Conservation (phyloP, 2,329 filamentous ascomycete genomes). For the Diplodia scrobiculata region DNA sequence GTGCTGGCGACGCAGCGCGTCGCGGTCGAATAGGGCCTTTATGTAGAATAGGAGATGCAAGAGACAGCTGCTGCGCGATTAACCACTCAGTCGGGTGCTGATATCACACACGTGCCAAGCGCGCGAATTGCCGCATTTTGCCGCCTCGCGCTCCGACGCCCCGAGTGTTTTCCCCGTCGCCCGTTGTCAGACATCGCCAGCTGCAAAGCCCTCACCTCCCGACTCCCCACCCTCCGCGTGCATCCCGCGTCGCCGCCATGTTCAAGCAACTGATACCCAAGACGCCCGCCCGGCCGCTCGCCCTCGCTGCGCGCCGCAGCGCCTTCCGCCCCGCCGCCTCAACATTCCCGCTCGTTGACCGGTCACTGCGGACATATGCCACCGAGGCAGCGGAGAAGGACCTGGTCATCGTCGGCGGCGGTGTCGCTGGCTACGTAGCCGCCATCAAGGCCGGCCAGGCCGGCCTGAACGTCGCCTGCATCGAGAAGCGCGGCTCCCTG, state of each 20-base stretch:
- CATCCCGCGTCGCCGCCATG: constrained; percentile 46
- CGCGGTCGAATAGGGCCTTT: constrained; percentile 33
- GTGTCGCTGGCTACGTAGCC: constrained; percentile 97
- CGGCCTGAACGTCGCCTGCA: constrained; percentile 94
- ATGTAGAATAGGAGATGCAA: background rate
- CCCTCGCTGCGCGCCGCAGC: constrained; percentile 38
- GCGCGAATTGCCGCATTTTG: constrained; percentile 27
- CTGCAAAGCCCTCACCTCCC: constrained; percentile 20
- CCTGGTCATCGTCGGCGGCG: constrained; percentile 94
- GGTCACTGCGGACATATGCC: constrained; percentile 60
- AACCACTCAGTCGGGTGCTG: constrained; percentile 21
- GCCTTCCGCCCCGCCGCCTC: constrained; percentile 43
- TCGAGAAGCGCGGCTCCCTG: constrained; percentile 94
- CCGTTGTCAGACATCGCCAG: constrained; percentile 21
- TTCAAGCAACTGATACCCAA: constrained; percentile 57
- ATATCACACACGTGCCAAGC: constrained; percentile 28
- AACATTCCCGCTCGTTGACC: constrained; percentile 53
- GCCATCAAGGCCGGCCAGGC: constrained; percentile 99
- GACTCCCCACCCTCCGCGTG: constrained; percentile 34
- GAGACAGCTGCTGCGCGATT: background rate
- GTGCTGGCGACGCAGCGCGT: constrained; percentile 37
- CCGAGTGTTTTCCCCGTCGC: constrained; percentile 27
- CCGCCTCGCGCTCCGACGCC: constrained; percentile 26
- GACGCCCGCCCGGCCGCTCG: constrained; percentile 49
- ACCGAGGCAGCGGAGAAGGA: constrained; percentile 78